phyloP scores from a whole-genome alignment of 2,329 filamentous ascomycete genomes.

The Sphaerostilbella broomeana region DNA sequence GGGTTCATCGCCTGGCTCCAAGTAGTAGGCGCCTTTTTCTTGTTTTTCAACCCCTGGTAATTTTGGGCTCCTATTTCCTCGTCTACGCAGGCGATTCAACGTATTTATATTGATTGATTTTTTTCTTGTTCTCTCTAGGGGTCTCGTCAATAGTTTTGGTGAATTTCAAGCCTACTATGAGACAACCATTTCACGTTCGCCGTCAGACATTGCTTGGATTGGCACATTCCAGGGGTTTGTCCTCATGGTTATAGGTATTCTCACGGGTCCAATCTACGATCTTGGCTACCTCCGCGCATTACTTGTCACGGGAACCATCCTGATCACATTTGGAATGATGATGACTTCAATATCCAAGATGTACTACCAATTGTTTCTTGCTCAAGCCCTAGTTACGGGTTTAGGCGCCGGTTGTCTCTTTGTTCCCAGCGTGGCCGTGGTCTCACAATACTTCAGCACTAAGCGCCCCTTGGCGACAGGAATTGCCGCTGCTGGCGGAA shows the following conservation, averaged over 20 bases:
- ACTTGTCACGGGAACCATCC: constrained; percentile 17
- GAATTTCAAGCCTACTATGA: constrained; percentile 51
- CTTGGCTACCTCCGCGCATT: constrained; percentile 37
- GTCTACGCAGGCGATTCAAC: too few species aligned
- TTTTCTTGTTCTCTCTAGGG: constrained; percentile 35
- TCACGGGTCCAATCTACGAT: constrained; percentile 41
- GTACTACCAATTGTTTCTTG: constrained; percentile 1
- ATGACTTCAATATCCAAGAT: not conserved
- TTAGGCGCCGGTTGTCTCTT: not conserved
- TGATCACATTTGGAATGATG: not conserved
- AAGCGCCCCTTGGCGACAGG: constrained; percentile 26
- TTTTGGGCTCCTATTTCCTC: too few species aligned
- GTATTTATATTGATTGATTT: too few species aligned
- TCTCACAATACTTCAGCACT: constrained; percentile 28
- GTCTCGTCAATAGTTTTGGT: constrained; percentile 38
- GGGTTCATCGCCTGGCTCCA: constrained; percentile 3
- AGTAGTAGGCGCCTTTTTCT: not conserved
- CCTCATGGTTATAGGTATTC: constrained; percentile 25
- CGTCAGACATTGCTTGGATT: constrained; percentile 30
- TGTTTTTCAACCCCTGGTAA: too few species aligned
- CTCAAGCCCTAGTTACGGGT: constrained; percentile 1
- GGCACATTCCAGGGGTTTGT: constrained; percentile 43
- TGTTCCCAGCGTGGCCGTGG: constrained; percentile 28
- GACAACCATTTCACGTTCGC: constrained; percentile 27
- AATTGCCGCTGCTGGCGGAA: constrained; percentile 27